Percentiles rank a stretch among this genome's conserved stretches.
Evolutionary conservation across 306 rosid genomes (phyloP).

Genomic region (Prunus campanulata): DNA sequence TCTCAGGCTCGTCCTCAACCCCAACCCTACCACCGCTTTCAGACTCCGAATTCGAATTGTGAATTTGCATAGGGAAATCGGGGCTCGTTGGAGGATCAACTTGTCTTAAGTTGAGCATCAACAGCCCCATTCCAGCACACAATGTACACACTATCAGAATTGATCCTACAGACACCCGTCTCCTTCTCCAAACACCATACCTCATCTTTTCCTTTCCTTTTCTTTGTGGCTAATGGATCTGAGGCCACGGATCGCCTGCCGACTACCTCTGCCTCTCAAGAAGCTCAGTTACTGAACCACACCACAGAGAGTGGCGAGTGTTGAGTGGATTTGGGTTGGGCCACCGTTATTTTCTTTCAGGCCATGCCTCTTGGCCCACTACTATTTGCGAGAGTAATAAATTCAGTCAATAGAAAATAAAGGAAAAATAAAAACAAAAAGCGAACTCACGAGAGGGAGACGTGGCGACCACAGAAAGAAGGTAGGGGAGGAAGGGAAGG

Average conservation of each 20-base stretch:
- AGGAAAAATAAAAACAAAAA: not conserved
- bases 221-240: not conserved
- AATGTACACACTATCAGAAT: conserved; percentile 46
- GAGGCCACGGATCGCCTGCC: not conserved
- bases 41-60: conserved; percentile 19
- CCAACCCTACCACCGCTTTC: conserved; percentile 15
- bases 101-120: conserved; percentile 52
- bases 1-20: not conserved
- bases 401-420: not conserved
- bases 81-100: conserved; percentile 50
- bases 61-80: conserved; percentile 22
- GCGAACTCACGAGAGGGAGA: not conserved
- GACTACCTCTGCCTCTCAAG: not conserved
- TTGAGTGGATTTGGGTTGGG: not conserved
- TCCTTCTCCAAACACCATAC: conserved; percentile 57
- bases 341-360: not conserved
- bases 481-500: not conserved
- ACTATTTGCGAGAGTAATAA: not conserved
- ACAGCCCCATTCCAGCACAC: conserved; percentile 43
- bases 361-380: not conserved
- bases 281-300: not conserved
- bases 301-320: not conserved
- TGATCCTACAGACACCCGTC: conserved; percentile 40
- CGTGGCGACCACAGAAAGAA: not conserved
- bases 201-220: conserved; percentile 33